Base-by-base conservation (phyloP, 2,329 filamentous ascomycete species). In the Periglandula ipomoeae region DNA sequence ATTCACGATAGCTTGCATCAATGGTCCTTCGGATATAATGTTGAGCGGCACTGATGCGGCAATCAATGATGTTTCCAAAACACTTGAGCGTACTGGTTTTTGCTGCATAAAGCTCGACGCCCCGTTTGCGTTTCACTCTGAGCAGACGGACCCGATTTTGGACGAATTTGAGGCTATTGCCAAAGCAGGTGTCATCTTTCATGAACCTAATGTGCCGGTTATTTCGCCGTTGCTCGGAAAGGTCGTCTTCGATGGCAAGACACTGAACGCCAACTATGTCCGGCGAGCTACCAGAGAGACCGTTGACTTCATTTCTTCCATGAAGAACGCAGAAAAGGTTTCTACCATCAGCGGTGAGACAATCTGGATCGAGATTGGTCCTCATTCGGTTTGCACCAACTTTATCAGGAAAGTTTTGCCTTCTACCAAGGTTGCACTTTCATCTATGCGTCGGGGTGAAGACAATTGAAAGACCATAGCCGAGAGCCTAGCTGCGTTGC, bases 361-460 rank as follows among this genome's bases (percentile, higher is more conserved):
- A 9, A 67, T 75, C n/a, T 86, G 78, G 76, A 60, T 87, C 45
- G 84, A 88, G 56, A 67, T 86, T 51, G 84, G 84, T 1, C 81
- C 82, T 9, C 78, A 85, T 55, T 79, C 81, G 0, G 74, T 85
- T 13, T 82, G 78, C 65, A 69, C 70, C 23, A 70, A 70, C 39
- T 81, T 87, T 66, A 72, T 84, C 44, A 84, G 82, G 67, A 72
- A 75, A 4, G 71, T 84, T 44, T 73, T 74, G 32, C 61, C 66
- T 3, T 65, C 70, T 8, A 74, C 73, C 11, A 67, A 72, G 2
- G n/a, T 22, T 34, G 73, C 76, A 9, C 69, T 76, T 4, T 73
- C 80, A 10, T 79, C 81, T 2, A 69, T 86, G 3, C 78, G 78
- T 26, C 75, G 81, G 44, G 75, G 73, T 34, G 79, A 85, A 56